phyloP scores from a whole-genome alignment of 2,329 filamentous ascomycete genomes.

The Sordariomycetes sp. region DNA sequence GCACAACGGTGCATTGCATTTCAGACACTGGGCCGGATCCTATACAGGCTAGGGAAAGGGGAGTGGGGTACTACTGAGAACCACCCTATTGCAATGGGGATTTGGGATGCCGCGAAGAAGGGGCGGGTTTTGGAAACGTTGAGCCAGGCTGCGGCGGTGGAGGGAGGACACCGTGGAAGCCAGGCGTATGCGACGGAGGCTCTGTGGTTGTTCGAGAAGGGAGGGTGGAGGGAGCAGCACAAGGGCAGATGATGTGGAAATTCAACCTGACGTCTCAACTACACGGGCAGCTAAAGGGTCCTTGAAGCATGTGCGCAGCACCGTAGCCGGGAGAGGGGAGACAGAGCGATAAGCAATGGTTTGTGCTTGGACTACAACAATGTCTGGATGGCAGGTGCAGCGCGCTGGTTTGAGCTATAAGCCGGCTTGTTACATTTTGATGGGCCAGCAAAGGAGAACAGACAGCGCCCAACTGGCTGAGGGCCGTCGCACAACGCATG shows the following conservation, averaged over 20 bases:
- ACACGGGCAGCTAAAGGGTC: too few relatives aligned
- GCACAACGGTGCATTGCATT: conserved; percentile 87
- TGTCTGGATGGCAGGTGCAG: too few relatives aligned
- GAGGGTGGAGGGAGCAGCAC: conserved; percentile 58
- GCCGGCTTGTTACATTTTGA: neutral
- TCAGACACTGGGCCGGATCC: conserved; percentile 76
- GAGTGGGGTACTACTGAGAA: conserved; percentile 53
- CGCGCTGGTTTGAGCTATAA: too few relatives aligned
- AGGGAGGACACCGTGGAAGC: conserved; percentile 66
- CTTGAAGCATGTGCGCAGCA: too few relatives aligned
- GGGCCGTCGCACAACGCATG: too few relatives aligned
- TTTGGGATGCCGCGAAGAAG: conserved; percentile 76
- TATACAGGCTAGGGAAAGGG: conserved; percentile 73
- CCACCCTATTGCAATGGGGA: conserved; percentile 58
- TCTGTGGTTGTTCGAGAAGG: conserved; percentile 71
- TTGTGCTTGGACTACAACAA: too few relatives aligned
- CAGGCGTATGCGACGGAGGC: conserved; percentile 82
- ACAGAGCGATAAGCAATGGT: too few relatives aligned
- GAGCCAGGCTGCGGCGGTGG: conserved; percentile 63
- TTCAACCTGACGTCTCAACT: too few relatives aligned
- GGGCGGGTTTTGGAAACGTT: conserved; percentile 70
- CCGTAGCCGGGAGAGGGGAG: too few relatives aligned
- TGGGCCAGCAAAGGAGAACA: neutral
- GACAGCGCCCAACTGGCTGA: too few relatives aligned
- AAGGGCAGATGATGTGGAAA: conserved; percentile 47